These are phyloP conservation scores for Helicocarpus griseus DNA, from an alignment of 2,329 filamentous ascomycete genomes.

Conservation along the genomic window DNA sequence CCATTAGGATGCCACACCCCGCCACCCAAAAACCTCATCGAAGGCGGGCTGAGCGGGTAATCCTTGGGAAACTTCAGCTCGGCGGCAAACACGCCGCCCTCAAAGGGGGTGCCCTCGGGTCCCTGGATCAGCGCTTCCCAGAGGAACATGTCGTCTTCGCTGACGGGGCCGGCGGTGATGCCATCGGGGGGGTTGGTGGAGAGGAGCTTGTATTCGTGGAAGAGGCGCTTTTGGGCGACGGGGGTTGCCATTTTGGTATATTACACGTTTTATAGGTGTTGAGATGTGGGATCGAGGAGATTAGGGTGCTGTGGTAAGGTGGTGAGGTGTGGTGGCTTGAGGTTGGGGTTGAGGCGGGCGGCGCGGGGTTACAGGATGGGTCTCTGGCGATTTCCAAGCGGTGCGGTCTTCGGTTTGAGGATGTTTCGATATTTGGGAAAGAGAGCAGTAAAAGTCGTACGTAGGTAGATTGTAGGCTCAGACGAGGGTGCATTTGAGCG, in stretches of 20 bases:
- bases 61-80: slow-evolving; percentile 92
- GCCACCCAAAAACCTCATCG: slow-evolving; percentile 89
- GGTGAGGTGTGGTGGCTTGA: slow-evolving; percentile 6
- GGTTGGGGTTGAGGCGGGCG: slow-evolving; percentile 5
- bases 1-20: slow-evolving; percentile 91
- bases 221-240: slow-evolving; percentile 64
- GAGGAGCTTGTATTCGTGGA: slow-evolving; percentile 91
- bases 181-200: slow-evolving; percentile 94
- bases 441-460: too few relatives aligned
- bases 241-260: slow-evolving; percentile 34
- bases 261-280: neutral
- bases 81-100: slow-evolving; percentile 89
- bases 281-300: neutral
- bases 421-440: too few relatives aligned
- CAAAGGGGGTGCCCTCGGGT: slow-evolving; percentile 89
- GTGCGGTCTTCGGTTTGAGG: too few relatives aligned
- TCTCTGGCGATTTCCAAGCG: too few relatives aligned
- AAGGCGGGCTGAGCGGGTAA: slow-evolving; percentile 91
- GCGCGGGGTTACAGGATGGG: neutral
- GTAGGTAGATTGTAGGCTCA: too few relatives aligned
- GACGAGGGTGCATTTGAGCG: too few relatives aligned
- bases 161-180: slow-evolving; percentile 87
- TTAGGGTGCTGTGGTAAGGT: slow-evolving; percentile 4
- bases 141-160: slow-evolving; percentile 86
- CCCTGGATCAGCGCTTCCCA: slow-evolving; percentile 97